Evolutionary conservation across 140 eudicot species (phyloP), one percentile per base, ranked within the genome.

Genomic region (Erigeron philadelphicus): DNA sequence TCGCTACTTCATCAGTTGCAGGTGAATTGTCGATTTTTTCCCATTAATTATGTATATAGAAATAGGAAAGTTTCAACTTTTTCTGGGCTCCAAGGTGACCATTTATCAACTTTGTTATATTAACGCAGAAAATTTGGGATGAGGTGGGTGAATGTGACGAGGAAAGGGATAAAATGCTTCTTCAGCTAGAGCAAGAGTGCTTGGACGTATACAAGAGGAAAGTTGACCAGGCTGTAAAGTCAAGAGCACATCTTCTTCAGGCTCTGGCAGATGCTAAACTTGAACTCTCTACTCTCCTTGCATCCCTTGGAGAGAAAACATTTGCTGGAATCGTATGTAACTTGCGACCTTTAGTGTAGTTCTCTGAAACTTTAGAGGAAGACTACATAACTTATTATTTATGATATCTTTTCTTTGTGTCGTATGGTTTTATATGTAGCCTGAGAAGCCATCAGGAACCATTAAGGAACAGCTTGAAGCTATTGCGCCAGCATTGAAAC

Each of bases 61-160:
- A 11, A 45, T 45, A 45, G 50, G 50, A 45, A 45, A 60, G 9
- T 46, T 38, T 48, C 12, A 50, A 35, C 10, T 21, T 57, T 35
- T 48, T 38, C n/a, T 50, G 31, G 6, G 8, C 58, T 12, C 21
- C 31, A 60, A 19, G 19, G 6, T 17, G 52, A 60, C 18, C 40
- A 62, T 31, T 13, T 53, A 11, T 21, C 53, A 38, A 68, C 25
- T 53, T 48, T 31, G 44, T 7, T 50, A 41, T 66, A 42, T 53
- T 50, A 4, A 71, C 83, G 80, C 92, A 92, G 98, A 87, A 78
- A 84, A 86, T 88, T 11, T 92, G 98, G 98, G 98, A 92, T 68
- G 98, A 88, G 79, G 96, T 92, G 61, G 98, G 98, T 76, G 98
- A 92, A 81, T 81, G 72, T 42, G 96, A 92, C 17, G 93, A 88